Percentiles rank a stretch among this genome's conserved stretches.
Conservation (phyloP, 345 rosid species). For the Populus ilicifolia region DNA sequence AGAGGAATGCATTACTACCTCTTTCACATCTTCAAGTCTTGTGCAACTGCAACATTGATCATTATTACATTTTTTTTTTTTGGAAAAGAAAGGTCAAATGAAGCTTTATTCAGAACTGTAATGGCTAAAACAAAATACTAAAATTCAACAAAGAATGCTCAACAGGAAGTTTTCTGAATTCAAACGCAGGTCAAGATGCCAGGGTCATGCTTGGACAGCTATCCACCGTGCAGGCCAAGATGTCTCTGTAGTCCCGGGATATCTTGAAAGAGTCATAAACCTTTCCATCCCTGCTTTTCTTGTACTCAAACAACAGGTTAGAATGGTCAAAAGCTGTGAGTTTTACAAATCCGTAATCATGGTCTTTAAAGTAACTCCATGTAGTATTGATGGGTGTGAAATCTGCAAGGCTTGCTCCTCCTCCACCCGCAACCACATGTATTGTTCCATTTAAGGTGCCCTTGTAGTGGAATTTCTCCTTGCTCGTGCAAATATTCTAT, state of each 20-base stretch:
- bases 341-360: slow-evolving; percentile 42
- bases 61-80: not conserved
- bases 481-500: slow-evolving; percentile 51
- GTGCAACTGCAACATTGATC: not conserved
- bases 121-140: not conserved
- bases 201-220: slow-evolving; percentile 55
- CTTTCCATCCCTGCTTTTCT: slow-evolving; percentile 64
- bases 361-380: slow-evolving; percentile 54
- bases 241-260: slow-evolving; percentile 49
- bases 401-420: slow-evolving; percentile 52
- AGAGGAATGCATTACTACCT: not conserved
- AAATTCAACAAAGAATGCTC: not conserved
- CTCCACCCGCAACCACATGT: slow-evolving; percentile 75
- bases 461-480: slow-evolving; percentile 44
- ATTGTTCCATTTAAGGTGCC: slow-evolving; percentile 62
- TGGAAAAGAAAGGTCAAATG: not conserved
- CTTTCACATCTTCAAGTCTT: not conserved
- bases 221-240: slow-evolving; percentile 51
- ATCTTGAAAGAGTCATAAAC: slow-evolving; percentile 59
- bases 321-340: slow-evolving; percentile 59
- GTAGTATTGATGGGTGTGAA: slow-evolving; percentile 40
- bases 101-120: not conserved
- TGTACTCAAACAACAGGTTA: slow-evolving; percentile 54
- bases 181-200: slow-evolving; percentile 34
- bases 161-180: not conserved